phyloP scores from a whole-genome alignment of 257 asterid species.

The Coffea eugenioides region DNA sequence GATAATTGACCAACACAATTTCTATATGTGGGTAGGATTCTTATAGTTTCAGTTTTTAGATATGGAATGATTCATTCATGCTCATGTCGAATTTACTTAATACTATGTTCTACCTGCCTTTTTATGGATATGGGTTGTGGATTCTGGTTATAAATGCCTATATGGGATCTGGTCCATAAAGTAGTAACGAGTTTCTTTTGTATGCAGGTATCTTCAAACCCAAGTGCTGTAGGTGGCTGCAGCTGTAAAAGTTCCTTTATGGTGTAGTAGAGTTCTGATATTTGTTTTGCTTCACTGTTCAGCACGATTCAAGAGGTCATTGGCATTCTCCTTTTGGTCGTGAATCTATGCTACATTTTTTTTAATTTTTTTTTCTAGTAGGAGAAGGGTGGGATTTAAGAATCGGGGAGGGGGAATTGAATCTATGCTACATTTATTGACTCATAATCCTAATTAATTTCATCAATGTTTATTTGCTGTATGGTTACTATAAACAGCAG shows the following conservation, averaged over 20 bases:
- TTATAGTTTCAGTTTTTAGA: background rate
- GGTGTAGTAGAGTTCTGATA: constrained; percentile 40
- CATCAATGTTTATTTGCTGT: constrained; percentile 5
- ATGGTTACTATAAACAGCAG: background rate
- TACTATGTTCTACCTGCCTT: background rate
- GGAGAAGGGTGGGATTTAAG: too few relatives aligned
- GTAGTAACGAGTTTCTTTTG: background rate
- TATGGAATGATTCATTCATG: background rate
- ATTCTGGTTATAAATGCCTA: background rate
- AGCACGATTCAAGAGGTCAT: background rate
- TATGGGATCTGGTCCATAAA: background rate
- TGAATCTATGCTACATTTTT: background rate
- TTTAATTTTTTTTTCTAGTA: too few relatives aligned
- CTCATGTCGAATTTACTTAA: background rate
- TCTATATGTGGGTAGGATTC: background rate
- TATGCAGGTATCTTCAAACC: constrained; percentile 78
- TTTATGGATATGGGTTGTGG: background rate
- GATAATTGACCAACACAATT: background rate
- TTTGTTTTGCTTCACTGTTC: background rate
- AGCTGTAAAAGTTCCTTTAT: constrained; percentile 91
- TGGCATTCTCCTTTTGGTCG: background rate
- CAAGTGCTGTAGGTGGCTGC: constrained; percentile 97
- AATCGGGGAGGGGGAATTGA: background rate
- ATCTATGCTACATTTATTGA: background rate
- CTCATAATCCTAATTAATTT: background rate